A percentile compares a stretch with the other conserved stretches of the same genome.
Conservation (phyloP, 371 early-diverging fungal species). For the Lichtheimia corymbifera region DNA sequence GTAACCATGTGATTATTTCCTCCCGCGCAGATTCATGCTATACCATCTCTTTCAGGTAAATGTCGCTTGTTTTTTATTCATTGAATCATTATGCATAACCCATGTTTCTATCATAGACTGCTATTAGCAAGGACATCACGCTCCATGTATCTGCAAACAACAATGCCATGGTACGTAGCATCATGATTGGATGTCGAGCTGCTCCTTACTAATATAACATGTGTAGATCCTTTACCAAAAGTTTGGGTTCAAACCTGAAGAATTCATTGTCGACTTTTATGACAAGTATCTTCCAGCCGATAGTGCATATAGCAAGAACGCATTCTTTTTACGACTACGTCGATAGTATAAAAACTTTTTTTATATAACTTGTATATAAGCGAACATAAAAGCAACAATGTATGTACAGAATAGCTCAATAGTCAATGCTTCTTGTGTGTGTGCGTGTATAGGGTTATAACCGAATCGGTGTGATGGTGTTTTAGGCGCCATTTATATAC, state of each 20-base stretch:
- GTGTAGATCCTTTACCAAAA: constrained; percentile 85
- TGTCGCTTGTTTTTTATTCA: neutral
- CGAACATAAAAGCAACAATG: no score
- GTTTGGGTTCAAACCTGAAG: constrained; percentile 95
- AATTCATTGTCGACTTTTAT: constrained; percentile 90
- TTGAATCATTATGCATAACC: neutral
- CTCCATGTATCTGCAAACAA: constrained; percentile 95
- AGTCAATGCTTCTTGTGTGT: no score
- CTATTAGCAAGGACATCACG: constrained; percentile 80
- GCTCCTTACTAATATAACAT: neutral
- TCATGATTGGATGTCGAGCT: neutral
- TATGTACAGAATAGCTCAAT: no score
- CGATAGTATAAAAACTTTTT: constrained; percentile 20
- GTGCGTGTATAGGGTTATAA: no score
- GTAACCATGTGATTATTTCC: neutral
- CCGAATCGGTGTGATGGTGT: no score
- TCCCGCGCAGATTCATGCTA: constrained; percentile 69
- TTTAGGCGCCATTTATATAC: no score
- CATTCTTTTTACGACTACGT: constrained; percentile 84
- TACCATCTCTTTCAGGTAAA: constrained; percentile 79
- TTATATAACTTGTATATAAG: no score
- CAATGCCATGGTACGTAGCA: constrained; percentile 77
- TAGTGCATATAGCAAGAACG: constrained; percentile 81
- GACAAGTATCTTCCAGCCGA: constrained; percentile 85
- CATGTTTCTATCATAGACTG: constrained; percentile 30